A percentile compares a stretch with the other conserved stretches of the same genome.
Evolutionary conservation across 2,329 filamentous ascomycete species (phyloP).

Genomic region (Cladosporium sp.): DNA sequence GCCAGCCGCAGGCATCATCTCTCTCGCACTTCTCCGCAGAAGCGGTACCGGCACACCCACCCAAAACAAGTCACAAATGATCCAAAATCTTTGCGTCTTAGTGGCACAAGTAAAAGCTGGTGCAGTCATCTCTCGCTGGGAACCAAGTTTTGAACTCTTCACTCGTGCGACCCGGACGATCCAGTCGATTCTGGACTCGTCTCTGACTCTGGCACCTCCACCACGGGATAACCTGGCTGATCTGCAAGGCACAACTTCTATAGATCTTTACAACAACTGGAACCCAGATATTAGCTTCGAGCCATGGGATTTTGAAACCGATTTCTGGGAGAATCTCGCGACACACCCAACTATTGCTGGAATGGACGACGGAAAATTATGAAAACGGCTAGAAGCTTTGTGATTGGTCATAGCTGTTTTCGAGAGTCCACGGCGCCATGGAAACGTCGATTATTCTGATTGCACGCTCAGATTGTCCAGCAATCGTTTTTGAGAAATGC

Average conservation of each 20-base stretch:
- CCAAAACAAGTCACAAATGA: slow-evolving; percentile 20
- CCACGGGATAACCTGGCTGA: not conserved
- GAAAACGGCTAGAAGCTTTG: not conserved
- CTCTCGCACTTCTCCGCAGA: slow-evolving; percentile 23
- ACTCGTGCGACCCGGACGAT: slow-evolving; percentile 28
- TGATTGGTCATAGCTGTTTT: too few relatives aligned
- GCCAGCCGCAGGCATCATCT: slow-evolving; percentile 33
- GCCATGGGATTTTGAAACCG: slow-evolving; percentile 28
- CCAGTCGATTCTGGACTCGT: slow-evolving; percentile 22
- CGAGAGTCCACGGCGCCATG: too few relatives aligned
- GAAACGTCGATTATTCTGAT: too few relatives aligned
- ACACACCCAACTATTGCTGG: slow-evolving; percentile 23
- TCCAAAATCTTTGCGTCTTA: slow-evolving; percentile 30
- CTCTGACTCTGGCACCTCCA: slow-evolving; percentile 2
- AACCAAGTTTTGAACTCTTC: slow-evolving; percentile 29
- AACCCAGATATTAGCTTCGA: slow-evolving; percentile 13
- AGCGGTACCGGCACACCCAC: slow-evolving; percentile 4
- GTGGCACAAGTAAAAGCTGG: slow-evolving; percentile 31
- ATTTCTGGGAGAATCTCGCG: slow-evolving; percentile 30
- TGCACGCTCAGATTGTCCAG: too few relatives aligned
- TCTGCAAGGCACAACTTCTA: slow-evolving; percentile 14
- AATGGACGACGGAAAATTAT: not conserved
- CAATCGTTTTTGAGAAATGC: too few relatives aligned
- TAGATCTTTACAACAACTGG: slow-evolving; percentile 13
- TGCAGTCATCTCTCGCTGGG: slow-evolving; percentile 23